Percentiles rank a stretch among this genome's conserved stretches.
Evolutionary conservation across 148 eudicot genomes (phyloP).

Genomic region (Fagopyrum homotropicum): DNA sequence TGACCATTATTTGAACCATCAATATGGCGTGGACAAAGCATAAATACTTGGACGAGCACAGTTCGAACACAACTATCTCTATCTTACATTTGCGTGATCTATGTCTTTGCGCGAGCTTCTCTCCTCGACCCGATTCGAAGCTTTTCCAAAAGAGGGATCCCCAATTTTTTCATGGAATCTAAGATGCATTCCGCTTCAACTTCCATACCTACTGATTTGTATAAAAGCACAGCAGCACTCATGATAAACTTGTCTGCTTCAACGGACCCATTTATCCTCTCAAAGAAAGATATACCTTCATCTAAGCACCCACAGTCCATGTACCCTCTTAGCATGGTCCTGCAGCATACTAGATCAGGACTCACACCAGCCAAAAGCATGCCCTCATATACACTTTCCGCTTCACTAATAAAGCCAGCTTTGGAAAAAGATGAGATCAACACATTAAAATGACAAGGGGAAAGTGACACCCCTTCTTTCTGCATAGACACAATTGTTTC

Average conservation of each 20-base stretch:
- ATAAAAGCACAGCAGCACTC: slow-evolving; percentile 71
- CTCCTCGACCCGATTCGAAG: slow-evolving; percentile 45
- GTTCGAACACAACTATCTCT: not conserved
- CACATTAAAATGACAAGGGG: slow-evolving; percentile 58
- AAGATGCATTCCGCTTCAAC: slow-evolving; percentile 34
- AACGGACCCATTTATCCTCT: slow-evolving; percentile 29
- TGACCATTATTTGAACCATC: not conserved
- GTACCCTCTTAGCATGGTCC: slow-evolving; percentile 42
- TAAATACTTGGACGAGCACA: not conserved
- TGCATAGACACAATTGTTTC: slow-evolving; percentile 44
- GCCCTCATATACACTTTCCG: slow-evolving; percentile 32
- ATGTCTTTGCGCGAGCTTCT: not conserved
- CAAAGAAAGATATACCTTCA: slow-evolving; percentile 53
- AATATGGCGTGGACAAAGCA: not conserved
- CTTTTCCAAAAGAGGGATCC: slow-evolving; percentile 34
- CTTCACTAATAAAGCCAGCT: slow-evolving; percentile 44
- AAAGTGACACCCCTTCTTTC: slow-evolving; percentile 41
- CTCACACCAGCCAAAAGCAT: slow-evolving; percentile 29
- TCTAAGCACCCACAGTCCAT: slow-evolving; percentile 43
- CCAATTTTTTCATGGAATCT: slow-evolving; percentile 33
- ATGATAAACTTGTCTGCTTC: slow-evolving; percentile 49
- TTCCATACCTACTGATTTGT: slow-evolving; percentile 41
- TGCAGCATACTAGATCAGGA: slow-evolving; percentile 39
- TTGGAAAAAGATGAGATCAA: slow-evolving; percentile 38
- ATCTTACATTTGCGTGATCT: not conserved